A percentile compares a stretch with the other conserved stretches of the same genome.
These are phyloP conservation scores for Neurospora discreta DNA, from an alignment of 495 filamentous ascomycete species.

Conservation along the genomic window DNA sequence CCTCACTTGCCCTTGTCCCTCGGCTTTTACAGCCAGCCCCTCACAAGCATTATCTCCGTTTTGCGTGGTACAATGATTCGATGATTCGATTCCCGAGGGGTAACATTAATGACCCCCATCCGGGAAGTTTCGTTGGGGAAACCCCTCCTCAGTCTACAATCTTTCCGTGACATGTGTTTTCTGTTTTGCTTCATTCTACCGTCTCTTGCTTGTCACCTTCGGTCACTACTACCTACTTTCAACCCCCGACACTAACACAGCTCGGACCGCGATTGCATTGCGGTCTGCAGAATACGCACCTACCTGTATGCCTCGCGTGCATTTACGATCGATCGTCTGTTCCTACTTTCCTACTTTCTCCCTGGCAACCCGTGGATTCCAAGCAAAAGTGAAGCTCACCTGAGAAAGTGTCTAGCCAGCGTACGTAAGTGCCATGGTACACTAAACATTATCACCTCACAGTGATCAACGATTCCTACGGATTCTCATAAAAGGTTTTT, in stretches of 20 bases:
- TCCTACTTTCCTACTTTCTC: not conserved
- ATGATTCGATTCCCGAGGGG: not conserved
- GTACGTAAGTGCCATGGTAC: not conserved
- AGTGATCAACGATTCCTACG: not conserved
- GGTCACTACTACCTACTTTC: no score
- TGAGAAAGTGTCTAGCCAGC: not conserved
- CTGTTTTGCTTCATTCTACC: not conserved
- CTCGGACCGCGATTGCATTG: not conserved
- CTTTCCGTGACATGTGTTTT: not conserved
- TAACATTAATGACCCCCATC: not conserved
- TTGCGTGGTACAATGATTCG: not conserved
- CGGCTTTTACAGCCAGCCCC: not conserved
- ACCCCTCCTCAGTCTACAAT: not conserved
- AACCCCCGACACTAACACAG: not conserved
- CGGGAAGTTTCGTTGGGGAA: not conserved
- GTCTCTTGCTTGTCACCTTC: not conserved
- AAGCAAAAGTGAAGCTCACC: not conserved
- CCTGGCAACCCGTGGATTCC: not conserved
- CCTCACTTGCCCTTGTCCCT: not conserved
- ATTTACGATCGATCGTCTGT: not conserved
- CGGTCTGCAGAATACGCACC: not conserved
- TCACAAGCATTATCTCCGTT: not conserved
- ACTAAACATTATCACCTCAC: not conserved
- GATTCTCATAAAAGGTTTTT: not conserved
- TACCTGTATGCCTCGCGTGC: not conserved